Evolutionary conservation across 768 basidiomycete species (phyloP), one percentile per base, ranked within the genome.

Genomic region (Lenzites betulinus): DNA sequence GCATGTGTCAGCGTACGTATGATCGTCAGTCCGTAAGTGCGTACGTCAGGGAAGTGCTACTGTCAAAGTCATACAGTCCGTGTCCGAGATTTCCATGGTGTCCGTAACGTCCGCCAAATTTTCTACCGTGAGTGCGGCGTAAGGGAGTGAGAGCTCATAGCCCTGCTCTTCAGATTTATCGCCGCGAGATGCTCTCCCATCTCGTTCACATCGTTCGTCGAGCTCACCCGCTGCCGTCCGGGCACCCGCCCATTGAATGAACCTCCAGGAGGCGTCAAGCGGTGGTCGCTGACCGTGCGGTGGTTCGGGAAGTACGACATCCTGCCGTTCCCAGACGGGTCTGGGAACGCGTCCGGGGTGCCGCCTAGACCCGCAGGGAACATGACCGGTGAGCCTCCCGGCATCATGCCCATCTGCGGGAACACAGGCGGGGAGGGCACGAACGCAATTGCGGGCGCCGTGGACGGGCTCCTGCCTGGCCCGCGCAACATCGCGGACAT

Each of bases 401-500:
- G 59, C 55, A 66, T 57, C 52, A 62, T 60, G 23, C 62, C 63
- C 58, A 66, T 60, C 33, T 52, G 58, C 22, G 54, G 25, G 36
- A 56, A 59, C n/a, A 64, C 15, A 30, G 59, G 38, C 13, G 61
- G 58, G 2, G 63, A 54, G 33, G 63, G 64, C 61, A 61, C 53
- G 48, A 64, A 57, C 51, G 69, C 52, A 36, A 66, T 61, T 18
- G 50, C 41, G 15, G 64, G 55, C 25, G 62, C 44, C 35, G 51
- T 62, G 5, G 47, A 49, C 13, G 66, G 67, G 58, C 62, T 62
- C 25, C 67, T 44, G 48, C 47, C 64, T 12, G 65, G 46, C 33
- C 54, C 64, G 49, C 68, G 65, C 39, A 59, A 30, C 54, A 65
- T 54, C 3, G 61, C 64, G 22, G 63, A 55, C 36, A 64, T 44